Conservation (phyloP, 352 stramenopile genomes). For the Globisporangium megalacanthum region DNA sequence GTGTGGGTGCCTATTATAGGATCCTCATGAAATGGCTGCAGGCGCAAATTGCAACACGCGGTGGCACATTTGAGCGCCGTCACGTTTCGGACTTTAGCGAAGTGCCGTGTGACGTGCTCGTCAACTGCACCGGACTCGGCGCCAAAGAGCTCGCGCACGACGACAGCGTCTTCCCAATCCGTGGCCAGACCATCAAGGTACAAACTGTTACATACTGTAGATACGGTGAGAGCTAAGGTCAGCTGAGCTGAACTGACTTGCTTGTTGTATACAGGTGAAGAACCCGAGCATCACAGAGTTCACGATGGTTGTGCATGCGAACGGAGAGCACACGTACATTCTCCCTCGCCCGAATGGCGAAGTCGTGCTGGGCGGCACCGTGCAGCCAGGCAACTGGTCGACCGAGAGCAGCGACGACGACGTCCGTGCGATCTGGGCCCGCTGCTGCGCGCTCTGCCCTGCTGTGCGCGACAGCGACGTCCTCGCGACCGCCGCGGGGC, state of each 20-base stretch:
- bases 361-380: slow-evolving; percentile 57
- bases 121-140: slow-evolving; percentile 59
- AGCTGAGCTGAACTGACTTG: no score
- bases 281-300: slow-evolving; percentile 52
- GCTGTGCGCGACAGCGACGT: slow-evolving; percentile 37
- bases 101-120: slow-evolving; percentile 40
- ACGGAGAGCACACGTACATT: slow-evolving; percentile 61
- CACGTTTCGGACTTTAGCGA: slow-evolving; percentile 27
- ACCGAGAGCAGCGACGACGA: slow-evolving; percentile 31
- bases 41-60: slow-evolving; percentile 33
- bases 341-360: slow-evolving; percentile 54
- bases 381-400: slow-evolving; percentile 57
- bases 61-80: slow-evolving; percentile 47
- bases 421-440: slow-evolving; percentile 41
- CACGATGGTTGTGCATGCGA: slow-evolving; percentile 31
- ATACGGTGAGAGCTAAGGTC: no score
- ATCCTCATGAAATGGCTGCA: slow-evolving; percentile 46
- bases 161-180: slow-evolving; percentile 42
- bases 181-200: slow-evolving; percentile 58
- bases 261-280: no score
- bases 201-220: no score
- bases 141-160: slow-evolving; percentile 41
- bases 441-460: slow-evolving; percentile 35
- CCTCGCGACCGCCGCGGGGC: slow-evolving; percentile 28
- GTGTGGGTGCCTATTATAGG: slow-evolving; percentile 10